Conservation (phyloP, 768 basidiomycete genomes). For the Pisolithus marmoratus region DNA sequence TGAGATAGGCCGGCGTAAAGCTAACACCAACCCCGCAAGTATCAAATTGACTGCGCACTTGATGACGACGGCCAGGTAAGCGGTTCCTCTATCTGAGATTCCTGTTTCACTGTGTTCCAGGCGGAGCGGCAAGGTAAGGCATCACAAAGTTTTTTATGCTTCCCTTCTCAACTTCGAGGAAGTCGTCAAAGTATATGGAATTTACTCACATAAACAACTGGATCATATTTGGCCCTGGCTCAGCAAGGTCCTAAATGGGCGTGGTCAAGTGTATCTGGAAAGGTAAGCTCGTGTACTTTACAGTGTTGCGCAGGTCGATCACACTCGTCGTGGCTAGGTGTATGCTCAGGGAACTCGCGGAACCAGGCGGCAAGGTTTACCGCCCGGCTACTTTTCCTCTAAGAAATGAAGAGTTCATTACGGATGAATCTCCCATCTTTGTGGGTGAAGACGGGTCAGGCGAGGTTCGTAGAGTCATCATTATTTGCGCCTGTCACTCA, state of each 20-base stretch:
- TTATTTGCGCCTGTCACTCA: not conserved
- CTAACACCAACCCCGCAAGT: not conserved
- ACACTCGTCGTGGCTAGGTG: conserved; percentile 29
- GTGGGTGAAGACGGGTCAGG: not conserved
- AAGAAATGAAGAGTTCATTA: conserved; percentile 14
- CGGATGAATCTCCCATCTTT: not conserved
- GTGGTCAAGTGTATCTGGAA: conserved; percentile 42
- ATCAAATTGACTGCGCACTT: conserved; percentile 38
- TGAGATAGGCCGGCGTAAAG: not conserved
- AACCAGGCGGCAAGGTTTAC: conserved; percentile 37
- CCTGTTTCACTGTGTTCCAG: conserved; percentile 12
- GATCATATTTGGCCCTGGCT: conserved; percentile 39
- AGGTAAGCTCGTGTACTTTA: conserved; percentile 26
- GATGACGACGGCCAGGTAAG: conserved; percentile 27
- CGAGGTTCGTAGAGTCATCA: not conserved
- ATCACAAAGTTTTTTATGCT: not conserved
- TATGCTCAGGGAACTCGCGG: conserved; percentile 30
- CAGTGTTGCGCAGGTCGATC: too few relatives aligned
- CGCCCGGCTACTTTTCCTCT: conserved; percentile 43
- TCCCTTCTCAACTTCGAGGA: not conserved
- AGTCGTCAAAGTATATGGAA: conserved; percentile 40
- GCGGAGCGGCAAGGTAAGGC: conserved; percentile 26
- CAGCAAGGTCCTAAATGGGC: conserved; percentile 29
- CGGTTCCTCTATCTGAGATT: not conserved
- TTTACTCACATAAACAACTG: conserved; percentile 41